Conservation (phyloP, 768 basidiomycete species). For the Suillus plorans region DNA sequence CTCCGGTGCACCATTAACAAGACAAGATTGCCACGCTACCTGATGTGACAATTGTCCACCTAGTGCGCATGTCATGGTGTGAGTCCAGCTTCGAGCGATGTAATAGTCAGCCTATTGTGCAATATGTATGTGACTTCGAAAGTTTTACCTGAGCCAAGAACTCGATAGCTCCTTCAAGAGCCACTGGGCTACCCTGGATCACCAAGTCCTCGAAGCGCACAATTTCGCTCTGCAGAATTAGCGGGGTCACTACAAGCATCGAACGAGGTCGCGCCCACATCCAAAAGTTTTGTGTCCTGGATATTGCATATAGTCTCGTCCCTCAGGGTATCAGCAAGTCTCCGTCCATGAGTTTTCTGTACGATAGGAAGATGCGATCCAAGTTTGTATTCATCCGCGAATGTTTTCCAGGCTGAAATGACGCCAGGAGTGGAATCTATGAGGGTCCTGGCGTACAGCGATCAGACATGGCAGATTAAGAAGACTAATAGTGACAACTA, state of each 20-base stretch:
- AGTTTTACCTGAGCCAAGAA: constrained; percentile 53
- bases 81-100: constrained; percentile 19
- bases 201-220: constrained; percentile 79
- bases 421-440: constrained; percentile 87
- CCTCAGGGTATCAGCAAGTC: constrained; percentile 72
- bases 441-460: constrained; percentile 48
- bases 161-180: constrained; percentile 63
- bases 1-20: not conserved
- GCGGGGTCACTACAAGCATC: not conserved
- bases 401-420: constrained; percentile 72
- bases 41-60: constrained; percentile 86
- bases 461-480: constrained; percentile 2
- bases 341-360: constrained; percentile 71
- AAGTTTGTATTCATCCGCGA: constrained; percentile 57
- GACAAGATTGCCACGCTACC: constrained; percentile 34
- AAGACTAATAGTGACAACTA: constrained; percentile 20
- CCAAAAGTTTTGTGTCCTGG: constrained; percentile 51
- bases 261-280: constrained; percentile 43
- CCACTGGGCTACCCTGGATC: constrained; percentile 51
- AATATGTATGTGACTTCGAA: not conserved
- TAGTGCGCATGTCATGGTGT: constrained; percentile 18
- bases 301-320: constrained; percentile 57
- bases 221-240: constrained; percentile 53
- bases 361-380: constrained; percentile 51
- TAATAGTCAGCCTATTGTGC: not conserved